Conservation (phyloP, 116 monocot species). For the Cymodocea nodosa region DNA sequence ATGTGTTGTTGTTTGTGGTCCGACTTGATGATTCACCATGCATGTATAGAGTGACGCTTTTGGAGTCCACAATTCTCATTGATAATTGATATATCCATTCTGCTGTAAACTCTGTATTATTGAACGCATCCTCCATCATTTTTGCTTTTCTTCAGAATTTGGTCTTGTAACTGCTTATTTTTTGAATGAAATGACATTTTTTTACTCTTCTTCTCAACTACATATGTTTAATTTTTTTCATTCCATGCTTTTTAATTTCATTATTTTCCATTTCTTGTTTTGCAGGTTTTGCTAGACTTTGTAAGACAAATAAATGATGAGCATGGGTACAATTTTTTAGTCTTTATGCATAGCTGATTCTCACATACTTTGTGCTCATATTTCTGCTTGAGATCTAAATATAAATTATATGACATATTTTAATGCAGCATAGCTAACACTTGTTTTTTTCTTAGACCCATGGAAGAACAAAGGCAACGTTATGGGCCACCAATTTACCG, state of each 20-base stretch:
- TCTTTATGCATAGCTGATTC: not conserved
- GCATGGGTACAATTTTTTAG: constrained; percentile 52
- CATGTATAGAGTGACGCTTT: too few relatives aligned
- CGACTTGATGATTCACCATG: too few relatives aligned
- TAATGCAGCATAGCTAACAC: not conserved
- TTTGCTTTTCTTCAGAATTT: too few relatives aligned
- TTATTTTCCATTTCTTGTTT: not conserved
- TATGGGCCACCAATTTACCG: constrained; percentile 86
- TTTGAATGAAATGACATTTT: not conserved
- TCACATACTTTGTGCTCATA: not conserved
- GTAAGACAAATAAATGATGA: constrained; percentile 92
- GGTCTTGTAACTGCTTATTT: not conserved
- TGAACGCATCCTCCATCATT: too few relatives aligned
- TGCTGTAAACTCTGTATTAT: too few relatives aligned
- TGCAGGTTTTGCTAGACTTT: constrained; percentile 96
- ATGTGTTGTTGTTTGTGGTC: too few relatives aligned
- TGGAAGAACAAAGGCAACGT: constrained; percentile 95
- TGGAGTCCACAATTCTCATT: too few relatives aligned
- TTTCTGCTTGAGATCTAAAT: not conserved
- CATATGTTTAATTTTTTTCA: not conserved
- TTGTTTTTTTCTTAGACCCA: constrained; percentile 47
- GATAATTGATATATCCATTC: too few relatives aligned
- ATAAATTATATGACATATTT: not conserved
- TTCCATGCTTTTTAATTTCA: not conserved
- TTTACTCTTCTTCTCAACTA: not conserved